Conservation (phyloP, 202 grass and related monocot species). For the Hordeum pubiflorum region DNA sequence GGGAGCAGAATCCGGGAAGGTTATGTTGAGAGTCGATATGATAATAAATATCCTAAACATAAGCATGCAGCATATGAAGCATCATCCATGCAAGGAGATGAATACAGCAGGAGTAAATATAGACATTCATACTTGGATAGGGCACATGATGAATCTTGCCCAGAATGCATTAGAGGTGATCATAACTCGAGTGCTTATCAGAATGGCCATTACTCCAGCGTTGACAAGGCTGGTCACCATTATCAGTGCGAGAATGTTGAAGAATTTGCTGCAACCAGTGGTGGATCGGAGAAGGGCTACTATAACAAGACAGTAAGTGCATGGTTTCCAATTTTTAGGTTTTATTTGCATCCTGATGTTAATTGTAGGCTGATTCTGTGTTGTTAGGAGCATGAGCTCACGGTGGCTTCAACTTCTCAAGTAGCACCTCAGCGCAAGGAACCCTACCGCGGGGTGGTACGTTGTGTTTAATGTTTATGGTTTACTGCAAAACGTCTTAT, state of each 20-base stretch:
- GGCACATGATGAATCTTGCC: conserved; percentile 18
- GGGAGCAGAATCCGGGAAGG: conserved; percentile 30
- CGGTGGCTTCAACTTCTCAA: conserved; percentile 36
- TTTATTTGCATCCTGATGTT: conserved; percentile 1
- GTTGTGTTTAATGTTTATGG: background rate
- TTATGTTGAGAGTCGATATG: conserved; percentile 33
- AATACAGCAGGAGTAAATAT: conserved; percentile 36
- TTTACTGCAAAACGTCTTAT: background rate
- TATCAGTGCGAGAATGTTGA: conserved; percentile 22
- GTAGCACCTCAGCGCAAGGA: conserved; percentile 32
- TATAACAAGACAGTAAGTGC: conserved; percentile 39
- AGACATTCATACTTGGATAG: conserved; percentile 30
- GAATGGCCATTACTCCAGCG: conserved; percentile 7
- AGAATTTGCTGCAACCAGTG: conserved; percentile 31
- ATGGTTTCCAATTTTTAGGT: background rate
- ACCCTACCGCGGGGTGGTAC: conserved; percentile 11
- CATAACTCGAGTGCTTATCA: conserved; percentile 16
- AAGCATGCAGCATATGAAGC: conserved; percentile 25
- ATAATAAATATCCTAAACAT: conserved; percentile 29
- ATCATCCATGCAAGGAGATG: conserved; percentile 22
- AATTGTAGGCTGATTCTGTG: background rate
- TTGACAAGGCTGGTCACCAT: background rate
- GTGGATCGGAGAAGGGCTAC: conserved; percentile 31
- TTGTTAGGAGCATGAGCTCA: conserved; percentile 26
- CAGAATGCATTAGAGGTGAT: conserved; percentile 30